phyloP scores from a whole-genome alignment of 1,284 basidiomycete species.

The Inonotus hispidus region DNA sequence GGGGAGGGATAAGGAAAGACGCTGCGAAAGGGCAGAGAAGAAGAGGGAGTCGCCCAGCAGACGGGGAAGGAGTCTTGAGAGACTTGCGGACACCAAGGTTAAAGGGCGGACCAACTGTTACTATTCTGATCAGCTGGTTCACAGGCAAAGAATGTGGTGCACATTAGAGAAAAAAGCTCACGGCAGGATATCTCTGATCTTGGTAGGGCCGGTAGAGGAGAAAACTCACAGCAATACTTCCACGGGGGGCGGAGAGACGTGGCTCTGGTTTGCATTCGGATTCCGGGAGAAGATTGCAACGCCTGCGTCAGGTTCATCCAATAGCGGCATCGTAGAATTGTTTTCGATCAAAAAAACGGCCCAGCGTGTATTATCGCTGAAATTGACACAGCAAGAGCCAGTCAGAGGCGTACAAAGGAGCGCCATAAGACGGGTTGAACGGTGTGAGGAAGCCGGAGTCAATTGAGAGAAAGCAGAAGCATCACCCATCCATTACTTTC shows the following conservation, averaged over 20 bases:
- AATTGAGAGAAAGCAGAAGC: neutral
- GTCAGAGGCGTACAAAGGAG: neutral
- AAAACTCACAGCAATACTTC: slow-evolving; percentile 9
- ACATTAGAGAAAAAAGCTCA: slow-evolving; percentile 4
- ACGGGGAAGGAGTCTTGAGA: slow-evolving; percentile 15
- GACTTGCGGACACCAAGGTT: slow-evolving; percentile 8
- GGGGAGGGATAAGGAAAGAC: neutral
- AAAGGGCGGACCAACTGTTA: slow-evolving; percentile 14
- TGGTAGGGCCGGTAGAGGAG: slow-evolving; percentile 9
- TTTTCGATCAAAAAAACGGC: neutral
- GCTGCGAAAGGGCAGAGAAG: neutral
- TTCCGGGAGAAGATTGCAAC: neutral
- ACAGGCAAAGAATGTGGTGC: neutral
- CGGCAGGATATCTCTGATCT: slow-evolving; percentile 2
- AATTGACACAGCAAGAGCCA: neutral
- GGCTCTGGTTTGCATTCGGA: slow-evolving; percentile 8
- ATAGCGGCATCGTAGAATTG: neutral
- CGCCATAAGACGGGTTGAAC: neutral
- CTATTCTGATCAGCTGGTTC: slow-evolving; percentile 12
- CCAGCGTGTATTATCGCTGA: neutral
- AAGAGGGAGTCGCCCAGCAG: slow-evolving; percentile 4
- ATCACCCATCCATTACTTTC: neutral
- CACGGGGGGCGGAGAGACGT: slow-evolving; percentile 11
- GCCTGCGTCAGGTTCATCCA: neutral
- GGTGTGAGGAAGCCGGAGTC: neutral